Evolutionary conservation across 257 asterid genomes (phyloP), one percentile per base, ranked within the genome.

Genomic region (Gentiana macrophylla): DNA sequence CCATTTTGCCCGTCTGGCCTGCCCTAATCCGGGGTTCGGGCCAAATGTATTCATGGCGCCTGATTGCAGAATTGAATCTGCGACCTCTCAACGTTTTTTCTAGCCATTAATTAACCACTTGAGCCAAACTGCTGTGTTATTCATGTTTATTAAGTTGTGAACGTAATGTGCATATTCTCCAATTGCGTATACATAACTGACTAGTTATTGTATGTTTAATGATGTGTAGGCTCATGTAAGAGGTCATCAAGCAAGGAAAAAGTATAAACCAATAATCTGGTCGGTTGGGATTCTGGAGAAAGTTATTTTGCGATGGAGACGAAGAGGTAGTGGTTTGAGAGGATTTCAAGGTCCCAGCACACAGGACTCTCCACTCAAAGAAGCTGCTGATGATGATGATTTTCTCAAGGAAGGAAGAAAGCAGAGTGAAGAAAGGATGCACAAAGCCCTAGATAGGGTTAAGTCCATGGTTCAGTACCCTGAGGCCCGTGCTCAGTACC

Each of bases 201-300:
- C 46, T 24, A 57, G 3, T 32, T 24, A 24, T 24, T 24, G 24
- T 24, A 3, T 72, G 50, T 67, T 66, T 66, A 66, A 55, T 74
- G 69, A 68, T 58, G 59, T 54, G 5, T 56, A 90, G 98, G 98
- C 98, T 74, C 98, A 84, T 80, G 89, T 91, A 41, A 84, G 98
- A 76, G 98, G 98, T 46, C 96, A 91, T 70, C 98, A 91, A 67
- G 98, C 61, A 24, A 86, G 98, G 81, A 86, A 84, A 63, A 91
- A 84, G 53, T 82, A 84, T 73, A 91, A 86, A 65, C 77, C 94
- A 45, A 77, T 91, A 62, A 70, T 75, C 62, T 91, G 98, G 98
- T 84, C 96, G 1, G 98, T 91, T 57, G 95, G 96, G 62, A 84
- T 91, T 53, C 63, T 86, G 67, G 98, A 86, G 77, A 91, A 86